Base-by-base conservation (phyloP, 352 stramenopile genomes). In the Phytophthora nicotianae region DNA sequence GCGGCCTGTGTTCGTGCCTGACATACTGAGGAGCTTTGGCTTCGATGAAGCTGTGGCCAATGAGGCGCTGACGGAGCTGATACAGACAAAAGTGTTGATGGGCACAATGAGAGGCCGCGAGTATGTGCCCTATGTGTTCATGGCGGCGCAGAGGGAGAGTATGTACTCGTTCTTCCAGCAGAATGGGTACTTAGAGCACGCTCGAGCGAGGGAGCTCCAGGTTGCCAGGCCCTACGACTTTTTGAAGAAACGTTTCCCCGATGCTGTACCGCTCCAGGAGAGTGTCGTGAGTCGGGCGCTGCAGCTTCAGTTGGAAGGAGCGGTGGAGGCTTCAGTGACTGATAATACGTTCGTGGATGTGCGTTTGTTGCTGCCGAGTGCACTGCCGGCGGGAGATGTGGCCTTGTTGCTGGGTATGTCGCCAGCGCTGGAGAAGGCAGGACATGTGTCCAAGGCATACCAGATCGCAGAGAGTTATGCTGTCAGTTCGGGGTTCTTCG, bases 111-210 rank as follows among this genome's bases (percentile, higher is more conserved):
- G 83, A 33, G 85, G 85, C 13, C 71, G 83, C 1, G 87, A 94
- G 60, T 95, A 90, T 59, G 78, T 95, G 17, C 87, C 87, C 7
- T 86, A 78, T 48, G 78, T 90, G 17, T 95, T 95, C 42, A 70
- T 93, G 47, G 82, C 81, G 5, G 74, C 81, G 1, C 87, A 95
- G 68, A 75, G 81, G 11, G 75, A 86, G 58, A 85, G 72, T 42
- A 82, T 94, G 74, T 89, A 83, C 68, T 89, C 78, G n/a, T 95
- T 95, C 57, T 95, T 94, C 56, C 74, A 89, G 67, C 74, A 93
- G 58, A 95, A 95, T 52, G 82, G 83, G 24, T 95, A 89, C 57
- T 54, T 94, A 26, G 77, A 89, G 27, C 73, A 93, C 49, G 46
- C 71, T 10, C 67, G 84, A 38, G 83, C 86, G 0, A 46, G 65